Evolutionary conservation across 176 grass and related monocot species (phyloP), one percentile per base, ranked within the genome.

Genomic region (Musa troglodytarum): DNA sequence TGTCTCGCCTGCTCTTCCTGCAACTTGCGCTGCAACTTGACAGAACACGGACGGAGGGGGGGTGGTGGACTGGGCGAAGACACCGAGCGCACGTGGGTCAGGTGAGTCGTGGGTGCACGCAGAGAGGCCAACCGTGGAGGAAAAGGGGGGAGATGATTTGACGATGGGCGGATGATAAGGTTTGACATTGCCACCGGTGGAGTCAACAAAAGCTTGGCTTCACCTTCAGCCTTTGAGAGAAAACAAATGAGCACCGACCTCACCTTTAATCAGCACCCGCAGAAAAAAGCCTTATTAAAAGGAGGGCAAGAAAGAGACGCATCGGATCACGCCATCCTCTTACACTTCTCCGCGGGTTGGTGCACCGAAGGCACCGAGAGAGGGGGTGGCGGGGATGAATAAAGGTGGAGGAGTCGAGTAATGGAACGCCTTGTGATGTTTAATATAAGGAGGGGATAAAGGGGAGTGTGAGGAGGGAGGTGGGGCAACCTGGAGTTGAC

Each of bases 401-500:
- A 43, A 43, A 43, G 34, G 34, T 55, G 9, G 55, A n/a, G 34
- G 8, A 62, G 26, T 7, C 9, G 6, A 43, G 34, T 43, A 61
- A 61, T 61, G 17, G 15, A 61, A 61, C 57, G 15, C 57, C 57
- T 9, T 61, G 57, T 61, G 16, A 17, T 4, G 34, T 6, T 43
- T 43, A 43, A 43, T 15, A n/a, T 62, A 23, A 34, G 53, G 16
- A 12, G 8, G 6, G n/a, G 22, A 7, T 25, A 28, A 10, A 28
- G 52, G 22, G 54, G 11, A 11, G 6, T 59, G 29, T 23, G 28
- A 3, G 34, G 63, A 62, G 24, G 76, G 23, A 66, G 56, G 63
- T 68, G 63, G 76, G 76, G 51, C 63, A 78, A 51, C 20, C 76
- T 78, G 76, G 76, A 78, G 76, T 78, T 78, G 76, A 78, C 76